phyloP scores from a whole-genome alignment of 2,329 filamentous ascomycete species.

The Trichophaea hybrida region DNA sequence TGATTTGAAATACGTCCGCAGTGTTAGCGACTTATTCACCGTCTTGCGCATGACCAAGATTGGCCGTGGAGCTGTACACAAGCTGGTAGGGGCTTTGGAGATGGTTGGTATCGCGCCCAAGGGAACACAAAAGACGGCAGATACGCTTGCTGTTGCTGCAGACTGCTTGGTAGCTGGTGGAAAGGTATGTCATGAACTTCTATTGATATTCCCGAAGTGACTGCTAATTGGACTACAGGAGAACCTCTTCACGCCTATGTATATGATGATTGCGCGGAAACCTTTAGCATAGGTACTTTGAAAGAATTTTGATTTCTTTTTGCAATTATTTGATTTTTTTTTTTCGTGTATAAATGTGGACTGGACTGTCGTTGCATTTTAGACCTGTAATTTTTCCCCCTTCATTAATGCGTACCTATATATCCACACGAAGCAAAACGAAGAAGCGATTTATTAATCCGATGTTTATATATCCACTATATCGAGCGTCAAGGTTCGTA shows the following conservation, averaged over 20 bases:
- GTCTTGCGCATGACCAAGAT: slow-evolving; percentile 79
- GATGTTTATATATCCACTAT: no score
- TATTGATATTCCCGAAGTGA: slow-evolving; percentile 42
- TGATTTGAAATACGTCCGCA: slow-evolving; percentile 68
- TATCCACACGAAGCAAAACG: no score
- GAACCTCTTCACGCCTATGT: slow-evolving; percentile 98
- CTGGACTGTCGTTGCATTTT: no score
- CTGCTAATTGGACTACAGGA: slow-evolving; percentile 73
- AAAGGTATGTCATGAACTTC: slow-evolving; percentile 30
- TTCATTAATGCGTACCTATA: no score
- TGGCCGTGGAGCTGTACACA: slow-evolving; percentile 61
- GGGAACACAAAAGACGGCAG: slow-evolving; percentile 88
- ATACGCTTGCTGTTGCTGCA: slow-evolving; percentile 66
- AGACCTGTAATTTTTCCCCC: no score
- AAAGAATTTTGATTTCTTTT: not conserved
- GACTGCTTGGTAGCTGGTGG: slow-evolving; percentile 80
- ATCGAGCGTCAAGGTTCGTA: no score
- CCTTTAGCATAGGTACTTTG: slow-evolving; percentile 34
- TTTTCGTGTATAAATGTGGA: not conserved
- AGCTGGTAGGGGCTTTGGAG: slow-evolving; percentile 63
- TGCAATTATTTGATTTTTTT: not conserved
- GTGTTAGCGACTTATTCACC: slow-evolving; percentile 64
- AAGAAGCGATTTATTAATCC: no score
- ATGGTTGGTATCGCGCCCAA: slow-evolving; percentile 56
- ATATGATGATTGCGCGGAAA: slow-evolving; percentile 88